Base-by-base conservation (phyloP, 2,329 filamentous ascomycete genomes). In the Penicillium sp. region DNA sequence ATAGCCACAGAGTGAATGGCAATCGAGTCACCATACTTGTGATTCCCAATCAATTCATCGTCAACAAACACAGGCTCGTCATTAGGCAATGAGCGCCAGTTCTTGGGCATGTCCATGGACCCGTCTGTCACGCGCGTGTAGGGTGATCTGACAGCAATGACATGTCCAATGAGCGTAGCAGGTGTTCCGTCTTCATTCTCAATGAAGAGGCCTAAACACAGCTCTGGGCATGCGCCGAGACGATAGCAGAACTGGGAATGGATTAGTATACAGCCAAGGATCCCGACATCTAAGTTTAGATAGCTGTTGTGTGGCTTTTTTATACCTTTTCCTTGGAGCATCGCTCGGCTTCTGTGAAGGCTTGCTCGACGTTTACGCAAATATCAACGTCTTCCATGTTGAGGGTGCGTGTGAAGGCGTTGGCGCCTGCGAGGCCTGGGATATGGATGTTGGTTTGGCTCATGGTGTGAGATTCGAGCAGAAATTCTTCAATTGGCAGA, bases 311-410 rank as follows among this genome's bases (percentile, higher is more conserved):
- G 34, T 36, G 14, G 5, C n/a, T n/a, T n/a, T n/a, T 13, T 36
- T 27, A n/a, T 41, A 62, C 59, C 51, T 62, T 62, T 45, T 62
- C 57, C 18, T 58, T 53, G 0, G 59, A 60, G 16, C 59, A 62
- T 32, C 55, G 36, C 39, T 62, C 59, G 2, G 54, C 31, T 32
- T 53, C 53, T 18, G 47, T 43, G 39, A 62, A 62, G 9, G 59
- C 53, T 18, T 39, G 43, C 18, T 60, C 57, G 22, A 62, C 57
- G 2, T 14, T 31, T 22, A 55, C 47, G 31, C 59, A 62, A 14
- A 50, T 51, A 5, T 62, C 51, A 11, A 60, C 48, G 11, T 62
- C 59, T 13, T 54, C 36, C 9, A 41, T 38, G 18, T 18, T 47
- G 14, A 62, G 44, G 21, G 55, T 53, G 13, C 59, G 53, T 11